Evolutionary conservation across 371 early-diverging fungal species (phyloP).

Genomic region (Lichtheimia hyalospora): DNA sequence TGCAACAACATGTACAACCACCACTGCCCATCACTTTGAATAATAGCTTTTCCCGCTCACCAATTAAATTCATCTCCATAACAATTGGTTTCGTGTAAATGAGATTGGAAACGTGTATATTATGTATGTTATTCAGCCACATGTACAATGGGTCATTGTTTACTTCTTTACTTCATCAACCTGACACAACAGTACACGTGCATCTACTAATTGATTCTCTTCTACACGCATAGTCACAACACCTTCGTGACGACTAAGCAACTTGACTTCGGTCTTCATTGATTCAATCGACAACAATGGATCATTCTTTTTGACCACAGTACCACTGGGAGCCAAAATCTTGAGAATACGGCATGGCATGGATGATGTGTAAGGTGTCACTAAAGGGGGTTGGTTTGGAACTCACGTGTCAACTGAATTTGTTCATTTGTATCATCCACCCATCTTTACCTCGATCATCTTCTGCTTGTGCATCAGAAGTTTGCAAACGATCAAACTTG

Average conservation of each 20-base stretch:
- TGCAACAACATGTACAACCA: no score
- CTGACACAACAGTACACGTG: conserved; percentile 63
- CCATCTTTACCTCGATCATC: conserved; percentile 37
- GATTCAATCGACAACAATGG: conserved; percentile 70
- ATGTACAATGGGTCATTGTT: background rate
- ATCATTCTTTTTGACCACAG: conserved; percentile 60
- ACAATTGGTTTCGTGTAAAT: background rate
- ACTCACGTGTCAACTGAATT: no score
- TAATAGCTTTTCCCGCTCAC: no score
- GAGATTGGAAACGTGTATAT: background rate
- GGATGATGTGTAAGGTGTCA: conserved; percentile 70
- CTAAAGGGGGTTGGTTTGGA: conserved; percentile 15
- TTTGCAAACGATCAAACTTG: conserved; percentile 52
- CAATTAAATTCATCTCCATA: background rate
- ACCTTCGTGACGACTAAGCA: conserved; percentile 65
- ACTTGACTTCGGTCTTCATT: conserved; percentile 77
- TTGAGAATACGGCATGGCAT: conserved; percentile 76
- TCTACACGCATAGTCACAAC: conserved; percentile 60
- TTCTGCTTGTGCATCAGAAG: conserved; percentile 38
- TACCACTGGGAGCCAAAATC: conserved; percentile 55
- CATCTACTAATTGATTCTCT: conserved; percentile 68
- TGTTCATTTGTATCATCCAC: background rate
- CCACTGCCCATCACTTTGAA: no score
- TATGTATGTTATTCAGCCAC: background rate
- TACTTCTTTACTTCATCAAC: conserved; percentile 41